A percentile compares a stretch with the other conserved stretches of the same genome.
These are phyloP conservation scores for Cladosporium sp. DNA, from an alignment of 2,329 filamentous ascomycete genomes.

Conservation along the genomic window DNA sequence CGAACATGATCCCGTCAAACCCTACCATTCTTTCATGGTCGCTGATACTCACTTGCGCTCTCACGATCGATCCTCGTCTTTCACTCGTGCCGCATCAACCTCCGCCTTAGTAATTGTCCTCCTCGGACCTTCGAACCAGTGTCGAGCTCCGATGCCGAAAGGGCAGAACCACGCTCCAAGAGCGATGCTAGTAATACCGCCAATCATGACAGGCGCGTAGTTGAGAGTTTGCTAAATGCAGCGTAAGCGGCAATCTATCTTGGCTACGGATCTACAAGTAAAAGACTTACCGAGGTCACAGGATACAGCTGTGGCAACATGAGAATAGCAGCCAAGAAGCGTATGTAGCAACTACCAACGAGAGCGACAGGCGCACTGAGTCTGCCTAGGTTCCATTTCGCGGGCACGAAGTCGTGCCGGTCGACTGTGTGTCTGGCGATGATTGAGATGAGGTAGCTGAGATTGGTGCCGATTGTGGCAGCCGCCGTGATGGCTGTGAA, in stretches of 20 bases:
- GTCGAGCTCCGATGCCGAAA: neutral
- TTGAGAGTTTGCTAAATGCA: neutral
- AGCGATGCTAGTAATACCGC: neutral
- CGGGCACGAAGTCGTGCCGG: too few relatives aligned
- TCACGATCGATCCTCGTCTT: neutral
- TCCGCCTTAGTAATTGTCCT: neutral
- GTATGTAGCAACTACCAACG: too few relatives aligned
- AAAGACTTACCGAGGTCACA: neutral
- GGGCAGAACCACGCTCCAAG: neutral
- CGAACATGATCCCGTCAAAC: neutral
- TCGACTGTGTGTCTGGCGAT: too few relatives aligned
- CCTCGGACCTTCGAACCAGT: neutral
- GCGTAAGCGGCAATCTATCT: neutral
- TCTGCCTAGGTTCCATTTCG: too few relatives aligned
- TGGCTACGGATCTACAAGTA: neutral
- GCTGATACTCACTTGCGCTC: neutral
- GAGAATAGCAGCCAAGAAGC: neutral
- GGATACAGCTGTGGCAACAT: neutral
- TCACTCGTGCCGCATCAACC: neutral
- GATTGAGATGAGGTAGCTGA: too few relatives aligned
- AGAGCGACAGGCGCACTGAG: too few relatives aligned
- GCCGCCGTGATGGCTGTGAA: too few relatives aligned
- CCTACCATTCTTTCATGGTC: too few relatives aligned
- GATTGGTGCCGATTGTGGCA: too few relatives aligned
- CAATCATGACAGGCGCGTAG: neutral